Evolutionary conservation across 768 basidiomycete species (phyloP), one percentile per base, ranked within the genome.

Genomic region (Solioccasus polychromus): DNA sequence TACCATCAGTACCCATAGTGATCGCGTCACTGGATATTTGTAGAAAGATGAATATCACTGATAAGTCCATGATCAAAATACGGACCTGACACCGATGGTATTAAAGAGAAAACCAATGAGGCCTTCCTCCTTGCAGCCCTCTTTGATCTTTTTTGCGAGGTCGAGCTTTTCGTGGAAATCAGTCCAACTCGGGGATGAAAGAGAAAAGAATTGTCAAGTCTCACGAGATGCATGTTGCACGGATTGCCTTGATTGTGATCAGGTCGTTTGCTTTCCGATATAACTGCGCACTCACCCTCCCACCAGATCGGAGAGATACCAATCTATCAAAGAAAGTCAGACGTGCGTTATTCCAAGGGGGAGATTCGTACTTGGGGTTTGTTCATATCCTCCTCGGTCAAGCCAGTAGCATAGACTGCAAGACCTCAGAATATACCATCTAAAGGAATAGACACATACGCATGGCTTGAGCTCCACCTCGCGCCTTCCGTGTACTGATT

Each of bases 281-380:
- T 28, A 36, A 35, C 20, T 23, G 14, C 14, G 30, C 9, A 42
- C 53, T 49, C 53, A 85, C 89, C 89, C 76, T 92, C 90, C 88
- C 89, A 93, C 90, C 90, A 93, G 42, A 92, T 76, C 3, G 88
- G 83, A 24, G 87, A 87, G 58, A 93, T 90, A 36, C 91, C 91
- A 58, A 93, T 84, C 85, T 91, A 32, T 8, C 36, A 60, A 18
- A 52, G 19, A 28, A 45, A 35, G 26, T 54, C 23, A 52, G 47
- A 42, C 18, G 48, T 47, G 22, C 12, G 18, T 38, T 31, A 17
- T 26, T 22, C 35, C 40, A 47, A 17, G 8, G 8, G 8, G 29
- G 37, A 37, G 24, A 41, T 42, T 54, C 50, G 41, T 60, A 85
- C 87, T 75, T 92, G 90, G 42, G 91, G 82, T 63, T 89, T 92